Conservation (phyloP, 768 basidiomycete species). For the Boletus huronensis region DNA sequence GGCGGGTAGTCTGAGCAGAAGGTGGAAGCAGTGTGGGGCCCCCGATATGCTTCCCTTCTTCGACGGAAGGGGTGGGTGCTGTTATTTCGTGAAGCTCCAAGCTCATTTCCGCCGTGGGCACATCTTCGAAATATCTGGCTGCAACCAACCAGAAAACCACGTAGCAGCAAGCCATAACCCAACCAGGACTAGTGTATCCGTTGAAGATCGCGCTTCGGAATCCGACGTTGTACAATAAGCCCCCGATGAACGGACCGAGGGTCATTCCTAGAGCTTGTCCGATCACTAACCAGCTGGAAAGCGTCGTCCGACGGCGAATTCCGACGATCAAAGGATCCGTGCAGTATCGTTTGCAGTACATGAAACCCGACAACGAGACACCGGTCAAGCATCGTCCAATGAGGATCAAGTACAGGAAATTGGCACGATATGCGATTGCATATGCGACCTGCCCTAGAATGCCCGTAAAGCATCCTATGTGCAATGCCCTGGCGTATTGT, state of each 20-base stretch:
- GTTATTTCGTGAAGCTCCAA: conserved; percentile 10
- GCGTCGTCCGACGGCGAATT: conserved; percentile 55
- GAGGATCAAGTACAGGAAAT: conserved; percentile 66
- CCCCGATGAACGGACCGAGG: conserved; percentile 62
- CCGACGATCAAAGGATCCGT: conserved; percentile 65
- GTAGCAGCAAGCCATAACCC: conserved; percentile 59
- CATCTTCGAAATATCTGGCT: conserved; percentile 40
- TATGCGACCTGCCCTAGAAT: conserved; percentile 59
- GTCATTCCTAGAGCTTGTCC: conserved; percentile 62
- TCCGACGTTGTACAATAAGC: conserved; percentile 57
- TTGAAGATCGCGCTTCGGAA: conserved; percentile 57
- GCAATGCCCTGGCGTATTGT: conserved; percentile 50
- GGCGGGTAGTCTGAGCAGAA: neutral
- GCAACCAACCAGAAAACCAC: conserved; percentile 45
- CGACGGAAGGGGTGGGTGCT: neutral
- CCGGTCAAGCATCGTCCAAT: conserved; percentile 66
- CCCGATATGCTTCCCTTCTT: conserved; percentile 2
- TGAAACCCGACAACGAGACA: conserved; percentile 56
- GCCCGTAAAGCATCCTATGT: conserved; percentile 49
- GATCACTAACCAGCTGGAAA: conserved; percentile 60
- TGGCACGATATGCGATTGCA: conserved; percentile 54
- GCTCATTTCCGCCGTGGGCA: conserved; percentile 21
- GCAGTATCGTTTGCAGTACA: conserved; percentile 70
- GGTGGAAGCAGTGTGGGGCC: neutral
- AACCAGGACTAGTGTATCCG: conserved; percentile 62